Percentiles rank a stretch among this genome's conserved stretches.
Conservation (phyloP, 768 basidiomycete species). For the Atractiella rhizophila region DNA sequence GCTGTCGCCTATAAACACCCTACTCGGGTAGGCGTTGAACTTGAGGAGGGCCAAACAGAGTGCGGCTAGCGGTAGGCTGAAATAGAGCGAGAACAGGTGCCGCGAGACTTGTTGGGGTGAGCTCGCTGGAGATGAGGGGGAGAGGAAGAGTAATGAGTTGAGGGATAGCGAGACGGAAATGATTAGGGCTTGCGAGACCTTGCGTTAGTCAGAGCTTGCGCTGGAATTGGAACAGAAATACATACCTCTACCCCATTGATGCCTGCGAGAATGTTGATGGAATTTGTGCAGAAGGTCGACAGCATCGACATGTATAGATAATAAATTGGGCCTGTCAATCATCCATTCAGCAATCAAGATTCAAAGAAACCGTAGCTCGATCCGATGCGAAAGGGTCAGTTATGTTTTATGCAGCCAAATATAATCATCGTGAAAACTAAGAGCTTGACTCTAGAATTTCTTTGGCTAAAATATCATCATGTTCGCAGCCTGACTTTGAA, state of each 20-base stretch:
- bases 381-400: no score
- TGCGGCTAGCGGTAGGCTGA: slow-evolving; percentile 82
- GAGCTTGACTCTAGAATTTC: no score
- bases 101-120: slow-evolving; percentile 21
- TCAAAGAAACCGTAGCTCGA: neutral
- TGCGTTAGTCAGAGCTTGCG: neutral
- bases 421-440: no score
- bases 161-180: slow-evolving; percentile 71
- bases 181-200: slow-evolving; percentile 63
- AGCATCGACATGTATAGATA: slow-evolving; percentile 89
- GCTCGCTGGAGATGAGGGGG: no score
- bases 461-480: neutral
- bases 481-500: no score
- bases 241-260: slow-evolving; percentile 69
- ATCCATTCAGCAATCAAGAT: neutral
- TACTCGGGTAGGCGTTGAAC: slow-evolving; percentile 62
- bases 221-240: neutral
- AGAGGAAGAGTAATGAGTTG: slow-evolving; percentile 85
- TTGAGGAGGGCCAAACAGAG: slow-evolving; percentile 74
- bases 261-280: slow-evolving; percentile 94
- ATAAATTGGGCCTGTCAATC: slow-evolving; percentile 52
- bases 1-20: slow-evolving; percentile 86
- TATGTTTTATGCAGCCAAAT: no score
- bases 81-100: slow-evolving; percentile 86
- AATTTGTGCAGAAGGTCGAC: slow-evolving; percentile 89